Conservation (phyloP, 345 rosid genomes). For the Geranium rotundifolium region DNA sequence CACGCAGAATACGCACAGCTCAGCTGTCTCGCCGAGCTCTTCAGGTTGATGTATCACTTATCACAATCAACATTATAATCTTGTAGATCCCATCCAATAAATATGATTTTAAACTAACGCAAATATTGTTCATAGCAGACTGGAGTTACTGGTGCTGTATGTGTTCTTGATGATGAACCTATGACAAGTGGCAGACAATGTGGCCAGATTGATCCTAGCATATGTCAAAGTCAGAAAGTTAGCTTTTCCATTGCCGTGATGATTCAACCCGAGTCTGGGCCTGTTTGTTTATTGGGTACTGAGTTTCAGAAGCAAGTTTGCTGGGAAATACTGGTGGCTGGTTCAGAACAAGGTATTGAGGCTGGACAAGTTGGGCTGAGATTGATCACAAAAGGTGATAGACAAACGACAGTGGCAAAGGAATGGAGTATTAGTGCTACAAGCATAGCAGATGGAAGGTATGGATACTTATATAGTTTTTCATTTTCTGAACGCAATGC, state of each 20-base stretch:
- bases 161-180: slow-evolving; percentile 97
- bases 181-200: slow-evolving; percentile 76
- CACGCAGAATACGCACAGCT: slow-evolving; percentile 76
- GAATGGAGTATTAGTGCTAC: slow-evolving; percentile 99
- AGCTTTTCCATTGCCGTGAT: slow-evolving; percentile 79
- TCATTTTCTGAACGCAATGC: not conserved
- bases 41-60: slow-evolving; percentile 35
- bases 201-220: slow-evolving; percentile 68
- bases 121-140: slow-evolving; percentile 41
- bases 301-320: slow-evolving; percentile 88
- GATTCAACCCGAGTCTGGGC: slow-evolving; percentile 99
- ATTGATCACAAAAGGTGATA: slow-evolving; percentile 83
- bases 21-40: slow-evolving; percentile 90
- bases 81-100: not conserved
- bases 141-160: slow-evolving; percentile 68
- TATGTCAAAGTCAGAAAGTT: slow-evolving; percentile 73
- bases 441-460: slow-evolving; percentile 99
- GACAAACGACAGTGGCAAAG: slow-evolving; percentile 76
- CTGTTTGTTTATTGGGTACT: slow-evolving; percentile 93
- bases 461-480: slow-evolving; percentile 10
- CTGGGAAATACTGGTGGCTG: slow-evolving; percentile 99
- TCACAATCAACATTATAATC: not conserved
- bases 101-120: not conserved
- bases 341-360: slow-evolving; percentile 99
- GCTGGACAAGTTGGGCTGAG: slow-evolving; percentile 99